These are phyloP conservation scores for Candida pini DNA, from an alignment of 805 yeast genomes.

Conservation along the genomic window DNA sequence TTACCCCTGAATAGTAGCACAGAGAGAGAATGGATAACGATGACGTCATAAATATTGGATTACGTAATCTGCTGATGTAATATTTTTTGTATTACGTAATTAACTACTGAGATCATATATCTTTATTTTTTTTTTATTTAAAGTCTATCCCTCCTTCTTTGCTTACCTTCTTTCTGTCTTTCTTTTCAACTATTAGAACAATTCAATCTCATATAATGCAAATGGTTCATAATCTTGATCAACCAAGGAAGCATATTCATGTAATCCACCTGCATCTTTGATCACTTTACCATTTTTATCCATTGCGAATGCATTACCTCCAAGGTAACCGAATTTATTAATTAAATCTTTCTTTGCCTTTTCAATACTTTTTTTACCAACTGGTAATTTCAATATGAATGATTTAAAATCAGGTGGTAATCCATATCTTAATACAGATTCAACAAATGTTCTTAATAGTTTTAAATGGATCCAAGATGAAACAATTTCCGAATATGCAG, in stretches of 20 bases:
- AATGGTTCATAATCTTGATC: conserved; percentile 97
- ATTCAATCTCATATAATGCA: conserved; percentile 64
- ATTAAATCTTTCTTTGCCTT: conserved; percentile 68
- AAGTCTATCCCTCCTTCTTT: too few species aligned
- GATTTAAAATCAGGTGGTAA: conserved; percentile 85
- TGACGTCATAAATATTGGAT: neutral
- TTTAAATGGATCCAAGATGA: conserved; percentile 89
- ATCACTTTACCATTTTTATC: conserved; percentile 63
- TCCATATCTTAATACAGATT: conserved; percentile 91
- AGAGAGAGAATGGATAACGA: neutral
- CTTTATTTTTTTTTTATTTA: too few species aligned
- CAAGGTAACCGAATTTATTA: conserved; percentile 78
- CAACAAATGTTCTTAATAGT: conserved; percentile 82
- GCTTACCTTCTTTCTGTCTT: too few species aligned
- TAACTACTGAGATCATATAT: too few species aligned
- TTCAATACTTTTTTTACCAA: conserved; percentile 31
- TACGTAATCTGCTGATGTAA: too few species aligned
- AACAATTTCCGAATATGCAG: conserved; percentile 85
- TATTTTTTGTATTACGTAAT: too few species aligned
- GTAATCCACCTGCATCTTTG: conserved; percentile 53
- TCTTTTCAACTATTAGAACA: too few species aligned
- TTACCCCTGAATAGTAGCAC: too few species aligned
- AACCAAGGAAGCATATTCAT: conserved; percentile 86
- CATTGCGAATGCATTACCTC: conserved; percentile 77
- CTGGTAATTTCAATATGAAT: conserved; percentile 38